Percentiles rank a stretch among this genome's conserved stretches.
phyloP scores from a whole-genome alignment of 768 basidiomycete genomes.

The Russula ochroleuca region DNA sequence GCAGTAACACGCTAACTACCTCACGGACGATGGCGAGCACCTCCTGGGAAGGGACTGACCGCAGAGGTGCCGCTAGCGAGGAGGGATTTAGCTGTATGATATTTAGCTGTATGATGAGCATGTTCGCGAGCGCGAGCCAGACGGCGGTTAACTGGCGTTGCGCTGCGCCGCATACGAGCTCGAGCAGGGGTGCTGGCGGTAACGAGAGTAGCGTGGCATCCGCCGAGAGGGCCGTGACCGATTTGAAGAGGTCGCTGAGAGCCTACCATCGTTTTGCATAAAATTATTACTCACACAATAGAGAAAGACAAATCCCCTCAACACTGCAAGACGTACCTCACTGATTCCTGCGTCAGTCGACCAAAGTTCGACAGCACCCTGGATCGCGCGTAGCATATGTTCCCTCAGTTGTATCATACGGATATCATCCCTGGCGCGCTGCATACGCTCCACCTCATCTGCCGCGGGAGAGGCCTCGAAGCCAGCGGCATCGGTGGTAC shows the following conservation, averaged over 20 bases:
- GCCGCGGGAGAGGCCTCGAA: constrained; percentile 54
- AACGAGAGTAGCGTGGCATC: constrained; percentile 78
- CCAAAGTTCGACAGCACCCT: constrained; percentile 67
- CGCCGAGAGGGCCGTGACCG: constrained; percentile 74
- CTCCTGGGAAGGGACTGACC: constrained; percentile 49
- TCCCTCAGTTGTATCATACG: constrained; percentile 60
- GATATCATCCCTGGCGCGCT: constrained; percentile 58
- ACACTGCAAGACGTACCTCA: constrained; percentile 50
- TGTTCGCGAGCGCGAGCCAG: constrained; percentile 81
- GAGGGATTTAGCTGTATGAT: constrained; percentile 81
- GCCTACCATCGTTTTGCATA: constrained; percentile 43
- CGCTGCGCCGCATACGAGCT: constrained; percentile 67
- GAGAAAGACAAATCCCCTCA: neutral
- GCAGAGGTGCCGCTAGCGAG: constrained; percentile 43
- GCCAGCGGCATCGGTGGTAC: constrained; percentile 62
- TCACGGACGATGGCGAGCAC: constrained; percentile 53
- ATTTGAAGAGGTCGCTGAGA: constrained; percentile 78
- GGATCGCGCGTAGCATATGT: constrained; percentile 57
- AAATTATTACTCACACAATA: neutral
- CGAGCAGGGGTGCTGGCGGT: constrained; percentile 76
- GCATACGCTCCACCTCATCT: constrained; percentile 51
- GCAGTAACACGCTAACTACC: constrained; percentile 54
- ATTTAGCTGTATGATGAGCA: constrained; percentile 77
- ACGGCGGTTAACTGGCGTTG: constrained; percentile 70
- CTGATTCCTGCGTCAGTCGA: constrained; percentile 71